Evolutionary conservation across 2,329 filamentous ascomycete genomes (phyloP).

Genomic region (Diaporthe australafricana): DNA sequence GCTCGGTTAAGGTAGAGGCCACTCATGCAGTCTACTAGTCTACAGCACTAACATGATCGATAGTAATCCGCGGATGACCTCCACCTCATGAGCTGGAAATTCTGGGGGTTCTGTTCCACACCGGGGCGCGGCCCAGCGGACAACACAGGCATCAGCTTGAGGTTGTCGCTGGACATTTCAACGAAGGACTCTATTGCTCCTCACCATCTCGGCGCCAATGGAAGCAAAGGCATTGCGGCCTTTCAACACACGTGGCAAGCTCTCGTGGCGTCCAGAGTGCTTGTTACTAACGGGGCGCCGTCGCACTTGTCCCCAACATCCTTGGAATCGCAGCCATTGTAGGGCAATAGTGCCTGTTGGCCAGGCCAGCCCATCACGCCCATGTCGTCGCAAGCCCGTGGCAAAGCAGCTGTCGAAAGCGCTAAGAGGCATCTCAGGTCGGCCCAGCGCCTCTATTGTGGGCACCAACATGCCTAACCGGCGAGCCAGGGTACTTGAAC

Average conservation of each 20-base stretch:
- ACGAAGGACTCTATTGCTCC: no score
- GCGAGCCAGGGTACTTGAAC: neutral
- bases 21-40: no score
- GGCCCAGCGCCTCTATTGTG: neutral
- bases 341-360: neutral
- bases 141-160: neutral
- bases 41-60: no score
- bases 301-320: neutral
- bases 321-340: neutral
- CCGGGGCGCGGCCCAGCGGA: constrained; percentile 5
- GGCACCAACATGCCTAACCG: neutral
- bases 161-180: no score
- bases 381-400: neutral
- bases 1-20: no score
- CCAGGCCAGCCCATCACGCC: neutral
- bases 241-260: neutral
- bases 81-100: neutral
- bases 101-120: neutral
- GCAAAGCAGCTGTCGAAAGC: neutral
- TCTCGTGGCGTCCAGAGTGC: neutral
- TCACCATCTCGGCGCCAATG: neutral
- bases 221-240: neutral
- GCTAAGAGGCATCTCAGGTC: neutral
- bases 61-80: neutral
- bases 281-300: constrained; percentile 3